Evolutionary conservation across 306 rosid species (phyloP).

Genomic region (Cicer judaicum): DNA sequence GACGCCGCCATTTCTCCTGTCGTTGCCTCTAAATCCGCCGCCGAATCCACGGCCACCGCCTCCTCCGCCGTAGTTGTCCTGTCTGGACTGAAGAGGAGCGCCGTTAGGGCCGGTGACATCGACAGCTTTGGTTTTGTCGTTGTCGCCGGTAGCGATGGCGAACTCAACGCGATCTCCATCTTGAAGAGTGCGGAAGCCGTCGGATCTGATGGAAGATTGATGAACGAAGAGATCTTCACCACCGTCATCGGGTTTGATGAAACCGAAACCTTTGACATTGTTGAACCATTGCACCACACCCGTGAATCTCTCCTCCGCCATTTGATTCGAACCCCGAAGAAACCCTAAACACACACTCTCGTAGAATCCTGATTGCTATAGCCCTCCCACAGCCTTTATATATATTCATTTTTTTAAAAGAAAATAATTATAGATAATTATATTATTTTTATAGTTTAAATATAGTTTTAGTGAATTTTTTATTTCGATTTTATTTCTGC

Average conservation of each 20-base stretch:
- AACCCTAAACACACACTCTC: constrained; percentile 47
- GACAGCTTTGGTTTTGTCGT: constrained; percentile 76
- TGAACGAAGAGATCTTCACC: constrained; percentile 86
- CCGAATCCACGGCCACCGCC: constrained; percentile 51
- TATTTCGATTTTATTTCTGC: too few relatives aligned
- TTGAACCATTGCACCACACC: constrained; percentile 88
- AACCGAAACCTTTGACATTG: constrained; percentile 80
- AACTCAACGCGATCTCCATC: constrained; percentile 81
- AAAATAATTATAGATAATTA: too few relatives aligned
- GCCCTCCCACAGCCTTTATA: not conserved
- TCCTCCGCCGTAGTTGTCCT: constrained; percentile 44
- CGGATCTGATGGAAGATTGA: constrained; percentile 83
- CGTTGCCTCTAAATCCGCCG: constrained; percentile 64
- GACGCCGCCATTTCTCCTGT: constrained; percentile 55
- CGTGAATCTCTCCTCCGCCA: constrained; percentile 78
- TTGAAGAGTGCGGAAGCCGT: constrained; percentile 71
- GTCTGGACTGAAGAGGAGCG: constrained; percentile 55
- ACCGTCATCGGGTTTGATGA: constrained; percentile 81
- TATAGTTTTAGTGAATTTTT: too few relatives aligned
- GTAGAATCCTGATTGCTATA: not conserved
- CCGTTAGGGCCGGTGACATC: constrained; percentile 79
- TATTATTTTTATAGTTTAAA: too few relatives aligned
- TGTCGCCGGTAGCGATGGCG: constrained; percentile 60
- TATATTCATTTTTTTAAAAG: not conserved
- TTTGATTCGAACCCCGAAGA: constrained; percentile 17